Evolutionary conservation across 495 filamentous ascomycete species (phyloP), one percentile per base, ranked within the genome.

Genomic region (Penicillium coffeae): DNA sequence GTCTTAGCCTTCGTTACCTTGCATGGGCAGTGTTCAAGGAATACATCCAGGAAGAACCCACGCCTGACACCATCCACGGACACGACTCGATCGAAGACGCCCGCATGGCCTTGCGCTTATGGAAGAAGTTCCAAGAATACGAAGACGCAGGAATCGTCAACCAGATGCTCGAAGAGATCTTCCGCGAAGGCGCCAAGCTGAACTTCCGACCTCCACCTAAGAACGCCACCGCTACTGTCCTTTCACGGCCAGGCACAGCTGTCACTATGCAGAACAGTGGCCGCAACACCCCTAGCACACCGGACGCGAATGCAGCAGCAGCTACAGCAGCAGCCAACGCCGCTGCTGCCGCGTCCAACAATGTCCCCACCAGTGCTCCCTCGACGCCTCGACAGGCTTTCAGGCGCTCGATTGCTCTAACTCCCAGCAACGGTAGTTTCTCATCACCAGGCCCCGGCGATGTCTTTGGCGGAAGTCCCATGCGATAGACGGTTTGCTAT

Each of bases 1-100:
- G 89, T 59, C 79, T 99, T 1, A 88, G 83, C 37, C 78, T 98
- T 5, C 83, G 89, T 21, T 95, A 96, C 62, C 73, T 99, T 8
- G 89, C 92, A 4, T 90, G 88, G 82, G 80, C 81, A 18, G 73
- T 99, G 8, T 82, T 99, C 20, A 87, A 88, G 54, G 89, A 96
- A 62, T 84, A 88, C 51, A 96, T 99, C 51, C 93, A 99, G 69
- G 78, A 84, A 48, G 84, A 85, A 45, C 89, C 82, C 8, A 55
- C 48, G n/a, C 42, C 62, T 0, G 71, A 74, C 20, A 62, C 65
- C 10, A 59, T 63, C 25, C 63, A 75, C 19, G 73, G 73, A 8
- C 93, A 99, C 62, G 94, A 99, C 63, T 88, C 82, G 0, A 90
- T 96, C 48, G 93, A 96, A 63, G 93, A 99, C 58, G 91, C 93